These are phyloP conservation scores for Pyrenophora teres DNA, from an alignment of 2,329 filamentous ascomycete genomes.

Conservation along the genomic window DNA sequence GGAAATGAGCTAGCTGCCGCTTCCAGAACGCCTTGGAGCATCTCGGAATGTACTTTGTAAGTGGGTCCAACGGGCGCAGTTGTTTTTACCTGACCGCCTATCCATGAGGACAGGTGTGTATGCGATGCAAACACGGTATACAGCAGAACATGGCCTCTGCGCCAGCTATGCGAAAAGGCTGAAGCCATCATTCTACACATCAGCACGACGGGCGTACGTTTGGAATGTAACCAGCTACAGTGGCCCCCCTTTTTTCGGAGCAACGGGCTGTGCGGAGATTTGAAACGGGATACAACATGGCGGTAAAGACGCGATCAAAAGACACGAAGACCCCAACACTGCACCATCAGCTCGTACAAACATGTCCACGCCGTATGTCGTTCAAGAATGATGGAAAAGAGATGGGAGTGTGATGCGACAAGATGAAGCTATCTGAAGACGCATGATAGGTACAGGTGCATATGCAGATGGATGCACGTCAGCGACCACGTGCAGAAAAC, in stretches of 20 bases:
- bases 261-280: constrained; percentile 15
- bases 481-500: constrained; percentile 11
- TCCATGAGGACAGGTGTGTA: constrained; percentile 1
- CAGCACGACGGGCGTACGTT: not conserved
- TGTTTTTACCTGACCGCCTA: constrained; percentile 1
- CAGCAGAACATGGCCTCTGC: not conserved
- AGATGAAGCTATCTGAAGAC: constrained; percentile 1
- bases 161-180: not conserved
- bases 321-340: not conserved
- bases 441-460: not conserved
- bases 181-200: not conserved
- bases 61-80: constrained; percentile 1
- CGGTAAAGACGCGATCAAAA: constrained; percentile 1
- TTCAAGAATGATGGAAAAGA: not conserved
- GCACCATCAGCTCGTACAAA: not conserved
- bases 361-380: not conserved
- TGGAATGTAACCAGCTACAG: constrained; percentile 4
- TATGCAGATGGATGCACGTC: constrained; percentile 10
- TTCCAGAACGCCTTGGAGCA: constrained; percentile 16
- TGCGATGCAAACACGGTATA: not conserved
- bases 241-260: constrained; percentile 16
- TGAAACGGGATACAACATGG: constrained; percentile 7
- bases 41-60: constrained; percentile 7
- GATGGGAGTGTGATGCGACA: constrained; percentile 3
- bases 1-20: constrained; percentile 23